Percentiles rank a stretch among this genome's conserved stretches.
Evolutionary conservation across 2,329 filamentous ascomycete genomes (phyloP).

Genomic region (Alternaria panax): DNA sequence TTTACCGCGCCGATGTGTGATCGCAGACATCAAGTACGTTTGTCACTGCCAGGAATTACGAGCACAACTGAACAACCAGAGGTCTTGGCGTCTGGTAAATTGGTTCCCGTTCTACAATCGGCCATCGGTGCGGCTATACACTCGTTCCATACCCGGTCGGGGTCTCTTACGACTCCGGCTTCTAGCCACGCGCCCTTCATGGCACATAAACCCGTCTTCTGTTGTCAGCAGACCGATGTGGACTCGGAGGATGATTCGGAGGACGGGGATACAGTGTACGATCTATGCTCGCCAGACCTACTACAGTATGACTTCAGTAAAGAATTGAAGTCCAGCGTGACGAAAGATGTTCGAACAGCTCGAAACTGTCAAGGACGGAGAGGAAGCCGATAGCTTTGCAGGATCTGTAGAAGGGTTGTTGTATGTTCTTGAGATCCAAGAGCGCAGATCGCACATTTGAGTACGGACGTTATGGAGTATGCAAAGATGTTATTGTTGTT

Average conservation of each 20-base stretch:
- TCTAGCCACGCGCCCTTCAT: background rate
- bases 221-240: background rate
- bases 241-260: background rate
- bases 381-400: background rate
- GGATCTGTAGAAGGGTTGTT: background rate
- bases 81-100: background rate
- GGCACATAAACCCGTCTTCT: background rate
- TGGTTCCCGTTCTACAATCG: background rate
- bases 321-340: background rate
- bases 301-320: background rate
- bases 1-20: background rate
- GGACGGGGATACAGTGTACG: background rate
- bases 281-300: background rate
- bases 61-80: background rate
- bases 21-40: background rate
- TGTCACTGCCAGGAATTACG: background rate
- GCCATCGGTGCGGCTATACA: background rate
- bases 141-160: background rate
- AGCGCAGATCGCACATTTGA: background rate
- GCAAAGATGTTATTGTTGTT: background rate
- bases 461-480: background rate
- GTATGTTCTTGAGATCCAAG: background rate
- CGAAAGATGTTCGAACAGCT: background rate
- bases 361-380: background rate
- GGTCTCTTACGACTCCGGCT: background rate